Evolutionary conservation across 73 alveolate species (phyloP), one percentile per base, ranked within the genome.

Genomic region (Stentor coeruleus): DNA sequence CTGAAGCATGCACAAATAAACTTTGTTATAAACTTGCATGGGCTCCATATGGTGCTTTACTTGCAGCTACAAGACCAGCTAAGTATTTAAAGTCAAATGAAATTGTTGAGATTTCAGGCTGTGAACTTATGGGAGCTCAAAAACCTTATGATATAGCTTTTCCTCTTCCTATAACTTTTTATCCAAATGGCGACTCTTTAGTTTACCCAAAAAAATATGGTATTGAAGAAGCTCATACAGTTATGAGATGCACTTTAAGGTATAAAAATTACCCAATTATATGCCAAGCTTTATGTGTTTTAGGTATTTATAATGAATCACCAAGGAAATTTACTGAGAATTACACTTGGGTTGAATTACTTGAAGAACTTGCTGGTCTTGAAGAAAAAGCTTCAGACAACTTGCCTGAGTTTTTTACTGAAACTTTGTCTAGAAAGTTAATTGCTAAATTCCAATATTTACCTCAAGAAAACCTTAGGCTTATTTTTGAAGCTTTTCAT

Each of bases 1-100:
- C 96, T 58, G 93, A 90, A 72, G 85, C 89, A 38, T 81, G 89
- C 49, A 89, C 86, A 49, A 90, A 90, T 58, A 92, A 90, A 3
- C 42, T 90, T 35, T 87, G 91, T 31, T 90, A 90, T 60, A 90
- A 90, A 59, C 83, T 90, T 83, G 49, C 88, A 42, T 90, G 96
- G 96, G 91, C 89, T 38, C 96, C 96, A 2, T 79, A 88, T 66
- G 96, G 91, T 26, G 96, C 91, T 38, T 66, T 90, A 38, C 59
- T 76, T 41, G 91, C 96, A 20, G 86, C 91, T 0, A 59, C 75
- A 75, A 86, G 83, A 38, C 83, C 58, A 37, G 96, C 96, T 3
- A 87, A 60, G 14, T 90, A 40, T 59, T 59, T 76, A 74, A 87
- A 90, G 57, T 81, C 82, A 36, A 89, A 90, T 11, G 74, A 87